These are phyloP conservation scores for Leptodermis oblonga DNA, from an alignment of 257 asterid species.

Conservation along the genomic window DNA sequence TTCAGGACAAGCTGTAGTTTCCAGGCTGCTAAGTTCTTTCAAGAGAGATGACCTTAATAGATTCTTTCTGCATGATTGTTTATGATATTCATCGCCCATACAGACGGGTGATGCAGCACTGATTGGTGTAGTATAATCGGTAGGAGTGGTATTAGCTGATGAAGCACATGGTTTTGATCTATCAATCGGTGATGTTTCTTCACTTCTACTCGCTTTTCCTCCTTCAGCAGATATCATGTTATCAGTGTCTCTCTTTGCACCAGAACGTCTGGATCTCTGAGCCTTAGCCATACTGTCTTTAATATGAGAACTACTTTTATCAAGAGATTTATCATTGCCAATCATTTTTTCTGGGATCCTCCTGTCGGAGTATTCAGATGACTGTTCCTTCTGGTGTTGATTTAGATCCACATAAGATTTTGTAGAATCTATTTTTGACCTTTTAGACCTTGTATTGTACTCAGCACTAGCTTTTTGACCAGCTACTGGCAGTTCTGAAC, in stretches of 20 bases:
- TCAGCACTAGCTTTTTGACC: slow-evolving; percentile 26
- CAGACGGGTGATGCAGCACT: slow-evolving; percentile 72
- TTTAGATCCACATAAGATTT: slow-evolving; percentile 16
- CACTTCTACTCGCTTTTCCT: slow-evolving; percentile 25
- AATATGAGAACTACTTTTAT: slow-evolving; percentile 15
- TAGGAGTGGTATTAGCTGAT: slow-evolving; percentile 51
- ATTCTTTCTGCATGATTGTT: slow-evolving; percentile 63
- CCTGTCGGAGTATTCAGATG: slow-evolving; percentile 11
- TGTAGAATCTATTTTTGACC: slow-evolving; percentile 26
- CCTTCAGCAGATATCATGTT: slow-evolving; percentile 22
- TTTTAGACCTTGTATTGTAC: slow-evolving; percentile 31
- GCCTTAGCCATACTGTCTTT: slow-evolving; percentile 17
- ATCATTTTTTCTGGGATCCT: not conserved
- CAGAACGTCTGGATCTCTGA: slow-evolving; percentile 21
- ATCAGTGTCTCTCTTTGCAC: slow-evolving; percentile 23
- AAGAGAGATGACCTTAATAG: slow-evolving; percentile 39
- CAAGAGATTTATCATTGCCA: slow-evolving; percentile 11
- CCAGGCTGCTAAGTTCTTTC: slow-evolving; percentile 47
- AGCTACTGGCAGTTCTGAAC: slow-evolving; percentile 17
- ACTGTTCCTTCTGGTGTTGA: slow-evolving; percentile 6
- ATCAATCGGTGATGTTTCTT: slow-evolving; percentile 42
- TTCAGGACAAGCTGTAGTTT: slow-evolving; percentile 25
- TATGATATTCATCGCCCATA: slow-evolving; percentile 89
- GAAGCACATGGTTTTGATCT: slow-evolving; percentile 25
- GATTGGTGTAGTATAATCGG: slow-evolving; percentile 33